A percentile compares a stretch with the other conserved stretches of the same genome.
Conservation (phyloP, 2,329 filamentous ascomycete genomes). For the Talaromyces sp. region DNA sequence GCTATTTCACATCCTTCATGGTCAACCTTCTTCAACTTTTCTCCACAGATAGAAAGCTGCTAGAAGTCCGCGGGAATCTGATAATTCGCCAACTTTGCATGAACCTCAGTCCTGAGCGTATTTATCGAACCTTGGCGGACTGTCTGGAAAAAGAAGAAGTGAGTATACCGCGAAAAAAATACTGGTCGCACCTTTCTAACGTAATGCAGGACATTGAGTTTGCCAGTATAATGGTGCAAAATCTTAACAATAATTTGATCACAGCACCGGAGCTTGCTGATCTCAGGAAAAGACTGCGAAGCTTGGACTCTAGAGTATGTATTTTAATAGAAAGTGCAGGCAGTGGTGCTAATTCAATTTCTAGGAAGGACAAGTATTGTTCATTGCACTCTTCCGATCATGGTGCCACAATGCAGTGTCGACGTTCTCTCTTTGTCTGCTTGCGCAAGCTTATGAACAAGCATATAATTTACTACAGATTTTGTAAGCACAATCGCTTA, state of each 20-base stretch:
- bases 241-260: constrained; percentile 97
- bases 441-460: constrained; percentile 96
- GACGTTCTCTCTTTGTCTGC: constrained; percentile 89
- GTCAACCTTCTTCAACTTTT: constrained; percentile 92
- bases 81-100: constrained; percentile 95
- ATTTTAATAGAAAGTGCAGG: background rate
- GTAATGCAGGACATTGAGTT: constrained; percentile 74
- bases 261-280: constrained; percentile 92
- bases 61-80: constrained; percentile 89
- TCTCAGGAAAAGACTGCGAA: constrained; percentile 80
- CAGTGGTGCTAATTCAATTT: constrained; percentile 15
- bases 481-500: constrained; percentile 57
- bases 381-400: constrained; percentile 87
- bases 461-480: constrained; percentile 94
- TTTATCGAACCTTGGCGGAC: constrained; percentile 91
- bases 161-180: constrained; percentile 9
- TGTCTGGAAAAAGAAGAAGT: constrained; percentile 92
- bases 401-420: constrained; percentile 99
- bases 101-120: constrained; percentile 86
- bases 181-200: background rate
- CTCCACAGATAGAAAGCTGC: constrained; percentile 81
- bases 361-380: constrained; percentile 89
- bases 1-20: constrained; percentile 98
- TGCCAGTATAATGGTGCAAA: constrained; percentile 98
- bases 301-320: constrained; percentile 74